Conservation (phyloP, 176 grass and related monocot species). For the Oryza australiensis region DNA sequence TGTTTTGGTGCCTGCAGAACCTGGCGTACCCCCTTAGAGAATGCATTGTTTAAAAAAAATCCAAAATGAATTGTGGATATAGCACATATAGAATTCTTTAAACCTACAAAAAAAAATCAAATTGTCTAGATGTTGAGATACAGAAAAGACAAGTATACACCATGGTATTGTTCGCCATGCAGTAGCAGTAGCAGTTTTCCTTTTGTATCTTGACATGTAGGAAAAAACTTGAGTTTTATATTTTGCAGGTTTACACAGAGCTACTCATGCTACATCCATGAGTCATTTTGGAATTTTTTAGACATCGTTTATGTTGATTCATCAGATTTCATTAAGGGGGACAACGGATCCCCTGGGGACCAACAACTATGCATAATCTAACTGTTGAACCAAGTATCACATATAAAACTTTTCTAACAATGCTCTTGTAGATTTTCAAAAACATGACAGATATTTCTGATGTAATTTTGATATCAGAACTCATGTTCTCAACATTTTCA, state of each 20-base stretch:
- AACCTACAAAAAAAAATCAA: background rate
- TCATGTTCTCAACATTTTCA: background rate
- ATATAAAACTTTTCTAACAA: background rate
- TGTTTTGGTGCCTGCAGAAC: background rate
- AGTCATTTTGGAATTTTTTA: no score
- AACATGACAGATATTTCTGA: slow-evolving; percentile 19
- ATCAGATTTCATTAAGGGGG: no score
- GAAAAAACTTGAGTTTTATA: no score
- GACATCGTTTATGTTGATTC: no score
- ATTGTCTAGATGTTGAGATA: background rate
- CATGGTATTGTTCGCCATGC: background rate
- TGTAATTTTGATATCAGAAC: slow-evolving; percentile 9
- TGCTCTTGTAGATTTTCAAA: background rate
- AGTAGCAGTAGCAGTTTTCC: background rate
- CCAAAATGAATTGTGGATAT: background rate
- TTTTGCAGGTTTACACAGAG: no score
- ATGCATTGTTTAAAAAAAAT: no score
- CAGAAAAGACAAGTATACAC: background rate
- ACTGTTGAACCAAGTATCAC: slow-evolving; percentile 11
- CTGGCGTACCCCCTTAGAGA: no score
- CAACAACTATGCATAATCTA: background rate
- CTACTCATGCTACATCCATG: no score
- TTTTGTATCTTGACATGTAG: background rate
- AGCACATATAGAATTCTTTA: background rate
- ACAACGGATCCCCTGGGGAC: background rate